Evolutionary conservation across 2,329 filamentous ascomycete species (phyloP).

Genomic region (Sarocladiaceae sp.): DNA sequence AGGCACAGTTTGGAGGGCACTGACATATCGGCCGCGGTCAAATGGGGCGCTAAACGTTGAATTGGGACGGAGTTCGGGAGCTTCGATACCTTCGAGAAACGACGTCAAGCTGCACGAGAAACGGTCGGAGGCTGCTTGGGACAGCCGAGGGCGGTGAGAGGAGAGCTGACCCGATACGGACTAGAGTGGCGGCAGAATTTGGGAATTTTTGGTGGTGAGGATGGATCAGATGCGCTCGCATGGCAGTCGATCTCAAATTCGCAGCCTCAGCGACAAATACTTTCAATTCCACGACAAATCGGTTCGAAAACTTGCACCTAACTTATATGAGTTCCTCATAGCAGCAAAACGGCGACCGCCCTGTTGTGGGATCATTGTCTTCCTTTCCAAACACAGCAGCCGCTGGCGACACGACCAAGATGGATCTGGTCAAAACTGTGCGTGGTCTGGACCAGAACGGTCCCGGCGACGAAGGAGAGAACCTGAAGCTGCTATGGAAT

Average conservation of each 20-base stretch:
- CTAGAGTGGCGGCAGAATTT: constrained; percentile 39
- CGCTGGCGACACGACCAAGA: neutral
- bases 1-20: neutral
- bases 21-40: constrained; percentile 11
- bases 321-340: too few relatives aligned
- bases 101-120: constrained; percentile 26
- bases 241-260: too few relatives aligned
- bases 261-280: too few relatives aligned
- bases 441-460: constrained; percentile 51
- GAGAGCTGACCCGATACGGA: constrained; percentile 16
- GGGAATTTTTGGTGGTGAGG: constrained; percentile 33
- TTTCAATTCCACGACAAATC: too few relatives aligned
- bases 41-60: constrained; percentile 14
- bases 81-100: constrained; percentile 5
- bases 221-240: neutral
- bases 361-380: too few relatives aligned
- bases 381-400: neutral
- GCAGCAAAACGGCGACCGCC: too few relatives aligned
- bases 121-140: constrained; percentile 24
- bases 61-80: neutral
- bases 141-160: constrained; percentile 40
- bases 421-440: constrained; percentile 46
- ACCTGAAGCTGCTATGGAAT: constrained; percentile 45
- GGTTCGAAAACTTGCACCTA: too few relatives aligned
- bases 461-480: constrained; percentile 39